A percentile compares a stretch with the other conserved stretches of the same genome.
These are phyloP conservation scores for Diplodia intermedia DNA, from an alignment of 2,329 filamentous ascomycete genomes.

Conservation along the genomic window DNA sequence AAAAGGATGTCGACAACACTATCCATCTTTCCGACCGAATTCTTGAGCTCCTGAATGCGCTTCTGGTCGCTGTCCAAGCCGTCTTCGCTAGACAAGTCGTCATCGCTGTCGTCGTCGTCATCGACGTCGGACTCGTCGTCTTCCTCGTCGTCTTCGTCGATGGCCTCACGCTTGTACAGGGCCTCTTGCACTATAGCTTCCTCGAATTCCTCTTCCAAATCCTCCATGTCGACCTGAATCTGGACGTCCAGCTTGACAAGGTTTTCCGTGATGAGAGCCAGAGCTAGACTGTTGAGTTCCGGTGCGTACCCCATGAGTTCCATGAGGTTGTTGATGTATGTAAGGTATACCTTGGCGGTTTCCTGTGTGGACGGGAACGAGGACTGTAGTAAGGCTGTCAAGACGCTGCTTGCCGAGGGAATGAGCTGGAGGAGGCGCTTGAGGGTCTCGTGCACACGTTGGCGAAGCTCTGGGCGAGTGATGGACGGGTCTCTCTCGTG, in stretches of 20 bases:
- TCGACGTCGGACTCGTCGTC: conserved; percentile 55
- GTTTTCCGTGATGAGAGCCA: conserved; percentile 82
- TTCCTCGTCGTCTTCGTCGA: conserved; percentile 64
- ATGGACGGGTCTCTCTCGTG: conserved; percentile 65
- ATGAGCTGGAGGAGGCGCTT: conserved; percentile 80
- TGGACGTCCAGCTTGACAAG: conserved; percentile 95
- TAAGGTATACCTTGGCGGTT: conserved; percentile 77
- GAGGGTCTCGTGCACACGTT: conserved; percentile 77
- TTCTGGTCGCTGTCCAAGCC: conserved; percentile 63
- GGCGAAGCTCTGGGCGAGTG: conserved; percentile 68
- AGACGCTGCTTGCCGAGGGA: conserved; percentile 74
- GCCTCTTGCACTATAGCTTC: conserved; percentile 71
- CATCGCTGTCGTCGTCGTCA: conserved; percentile 66
- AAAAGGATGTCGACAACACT: conserved; percentile 88
- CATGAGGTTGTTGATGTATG: conserved; percentile 87
- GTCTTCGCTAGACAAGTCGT: conserved; percentile 73
- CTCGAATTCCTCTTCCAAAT: conserved; percentile 86
- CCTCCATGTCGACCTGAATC: conserved; percentile 91
- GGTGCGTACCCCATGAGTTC: conserved; percentile 78
- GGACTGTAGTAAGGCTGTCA: conserved; percentile 70
- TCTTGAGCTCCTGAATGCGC: conserved; percentile 74
- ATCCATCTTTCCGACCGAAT: conserved; percentile 90
- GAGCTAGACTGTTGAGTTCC: conserved; percentile 77
- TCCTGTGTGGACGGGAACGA: conserved; percentile 82
- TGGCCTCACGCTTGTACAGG: conserved; percentile 40